Percentiles rank a stretch among this genome's conserved stretches.
phyloP scores from a whole-genome alignment of 2,329 filamentous ascomycete species.

The Venturia aucupariae region DNA sequence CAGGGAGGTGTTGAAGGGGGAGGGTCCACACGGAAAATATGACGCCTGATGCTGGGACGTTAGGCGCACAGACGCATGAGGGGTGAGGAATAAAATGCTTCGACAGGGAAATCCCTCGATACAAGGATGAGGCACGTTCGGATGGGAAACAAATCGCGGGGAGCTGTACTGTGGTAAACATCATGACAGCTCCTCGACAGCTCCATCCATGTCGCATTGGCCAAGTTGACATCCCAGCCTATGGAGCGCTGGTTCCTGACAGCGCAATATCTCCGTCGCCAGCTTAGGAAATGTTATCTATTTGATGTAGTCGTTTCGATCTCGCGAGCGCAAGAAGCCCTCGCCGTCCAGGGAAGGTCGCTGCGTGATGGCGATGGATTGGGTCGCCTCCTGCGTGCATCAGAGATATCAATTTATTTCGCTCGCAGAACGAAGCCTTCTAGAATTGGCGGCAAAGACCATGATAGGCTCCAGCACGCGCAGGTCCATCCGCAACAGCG shows the following conservation, averaged over 20 bases:
- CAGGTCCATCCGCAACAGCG: not conserved
- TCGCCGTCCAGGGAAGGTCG: not conserved
- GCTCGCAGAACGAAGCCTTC: constrained; percentile 7
- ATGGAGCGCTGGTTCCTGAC: constrained; percentile 7
- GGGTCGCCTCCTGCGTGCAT: constrained; percentile 2
- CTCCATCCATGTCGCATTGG: not conserved
- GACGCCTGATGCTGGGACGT: constrained; percentile 4
- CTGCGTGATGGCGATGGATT: constrained; percentile 3
- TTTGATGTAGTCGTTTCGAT: constrained; percentile 13
- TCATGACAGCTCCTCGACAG: constrained; percentile 10
- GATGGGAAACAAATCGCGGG: constrained; percentile 8
- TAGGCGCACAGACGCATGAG: not conserved
- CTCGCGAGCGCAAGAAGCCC: not conserved
- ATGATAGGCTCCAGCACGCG: constrained; percentile 4
- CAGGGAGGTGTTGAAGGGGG: constrained; percentile 4
- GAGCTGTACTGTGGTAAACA: constrained; percentile 11
- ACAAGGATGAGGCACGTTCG: constrained; percentile 1
- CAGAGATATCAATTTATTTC: constrained; percentile 13
- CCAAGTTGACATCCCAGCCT: constrained; percentile 4
- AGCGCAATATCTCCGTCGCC: constrained; percentile 5
- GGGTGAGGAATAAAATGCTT: constrained; percentile 10
- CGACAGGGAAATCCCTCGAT: not conserved
- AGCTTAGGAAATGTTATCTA: constrained; percentile 13
- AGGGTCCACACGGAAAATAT: not conserved
- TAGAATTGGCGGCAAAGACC: not conserved